Base-by-base conservation (phyloP, 192 early-diverging fungal genomes). In the Chytriomyces confervae region DNA sequence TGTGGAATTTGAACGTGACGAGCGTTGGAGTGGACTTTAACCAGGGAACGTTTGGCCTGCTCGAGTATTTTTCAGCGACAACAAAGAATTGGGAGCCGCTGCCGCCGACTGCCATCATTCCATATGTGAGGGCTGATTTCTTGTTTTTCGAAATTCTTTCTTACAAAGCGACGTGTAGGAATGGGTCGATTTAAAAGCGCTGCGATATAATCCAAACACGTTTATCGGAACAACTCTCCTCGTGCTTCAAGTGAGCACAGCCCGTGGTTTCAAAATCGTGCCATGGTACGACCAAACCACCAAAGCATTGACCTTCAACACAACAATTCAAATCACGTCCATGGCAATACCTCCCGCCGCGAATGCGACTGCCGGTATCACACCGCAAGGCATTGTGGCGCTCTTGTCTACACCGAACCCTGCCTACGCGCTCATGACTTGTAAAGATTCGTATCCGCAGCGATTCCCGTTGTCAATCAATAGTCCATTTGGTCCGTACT, bases 121-220 rank as follows among this genome's bases (percentile, higher is more conserved):
- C 78, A 43, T 66, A 75, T 43, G 78, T 79, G 61, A 63, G 43
- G 8, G 8, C 43, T n/a, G 9, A 13, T 62, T 61, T 64, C 43
- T 23, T 57, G 11, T 53, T 23, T 24, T 53, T 75, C 27, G n/a
- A 46, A 8, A 24, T 11, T 45, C 27, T 49, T 49, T 2, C 20
- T 49, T n/a, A n/a, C 47, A 27, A 27, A 7, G 5, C 51, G 7
- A 63, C 10, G 16, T 13, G 23, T 24, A 79, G 78, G 23, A 62
- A 50, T 75, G 71, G 78, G 68, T 79, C n/a, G 71, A 73, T 36
- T 47, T 49, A 24, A 8, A 29, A 23, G 78, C 78, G 7, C 62
- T 79, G 7, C 61, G 78, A 61, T 79, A 79, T 43, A 79, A 79
- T 62, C 78, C 78, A n/a, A 43, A 20, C 24, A 47, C n/a, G 7